Evolutionary conservation across 2,329 filamentous ascomycete genomes (phyloP).

Genomic region (Fusarium xylarioides): DNA sequence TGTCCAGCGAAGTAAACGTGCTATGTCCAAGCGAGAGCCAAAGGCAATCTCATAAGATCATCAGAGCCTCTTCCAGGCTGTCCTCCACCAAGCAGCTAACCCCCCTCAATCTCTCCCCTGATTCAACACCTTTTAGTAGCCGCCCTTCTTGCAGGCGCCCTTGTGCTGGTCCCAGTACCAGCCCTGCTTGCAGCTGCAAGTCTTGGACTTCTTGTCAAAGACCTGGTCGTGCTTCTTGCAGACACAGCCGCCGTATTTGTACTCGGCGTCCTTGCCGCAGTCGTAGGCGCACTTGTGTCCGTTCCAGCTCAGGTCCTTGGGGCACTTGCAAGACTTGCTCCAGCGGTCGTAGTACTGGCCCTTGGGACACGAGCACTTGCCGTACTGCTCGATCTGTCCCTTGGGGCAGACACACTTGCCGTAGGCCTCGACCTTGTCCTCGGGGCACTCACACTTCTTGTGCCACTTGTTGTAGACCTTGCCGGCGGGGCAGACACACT

Average conservation of each 20-base stretch:
- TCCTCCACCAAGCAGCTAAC: neutral
- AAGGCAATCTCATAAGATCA: constrained; percentile 2
- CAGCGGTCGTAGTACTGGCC: constrained; percentile 33
- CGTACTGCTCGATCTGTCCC: constrained; percentile 12
- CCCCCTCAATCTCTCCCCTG: too few relatives aligned
- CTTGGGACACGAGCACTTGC: constrained; percentile 26
- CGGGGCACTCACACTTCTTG: constrained; percentile 11
- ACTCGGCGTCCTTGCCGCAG: constrained; percentile 33
- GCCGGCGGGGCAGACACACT: constrained; percentile 24
- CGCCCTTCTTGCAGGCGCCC: constrained; percentile 26
- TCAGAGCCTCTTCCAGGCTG: neutral
- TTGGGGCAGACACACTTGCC: constrained; percentile 27
- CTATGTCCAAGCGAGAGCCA: neutral
- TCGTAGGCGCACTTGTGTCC: constrained; percentile 24
- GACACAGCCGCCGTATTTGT: constrained; percentile 31
- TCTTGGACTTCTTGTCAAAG: constrained; percentile 25
- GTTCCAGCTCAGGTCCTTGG: constrained; percentile 31
- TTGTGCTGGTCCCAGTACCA: constrained; percentile 20
- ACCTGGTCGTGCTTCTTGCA: constrained; percentile 32
- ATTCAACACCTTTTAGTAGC: constrained; percentile 4
- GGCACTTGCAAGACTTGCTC: constrained; percentile 29
- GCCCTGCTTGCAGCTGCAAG: constrained; percentile 27
- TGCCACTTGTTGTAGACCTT: constrained; percentile 10
- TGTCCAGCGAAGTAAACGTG: constrained; percentile 13
- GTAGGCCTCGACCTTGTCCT: constrained; percentile 11